Evolutionary conservation across 768 basidiomycete genomes (phyloP).

Genomic region (Gymnopilus junonius): DNA sequence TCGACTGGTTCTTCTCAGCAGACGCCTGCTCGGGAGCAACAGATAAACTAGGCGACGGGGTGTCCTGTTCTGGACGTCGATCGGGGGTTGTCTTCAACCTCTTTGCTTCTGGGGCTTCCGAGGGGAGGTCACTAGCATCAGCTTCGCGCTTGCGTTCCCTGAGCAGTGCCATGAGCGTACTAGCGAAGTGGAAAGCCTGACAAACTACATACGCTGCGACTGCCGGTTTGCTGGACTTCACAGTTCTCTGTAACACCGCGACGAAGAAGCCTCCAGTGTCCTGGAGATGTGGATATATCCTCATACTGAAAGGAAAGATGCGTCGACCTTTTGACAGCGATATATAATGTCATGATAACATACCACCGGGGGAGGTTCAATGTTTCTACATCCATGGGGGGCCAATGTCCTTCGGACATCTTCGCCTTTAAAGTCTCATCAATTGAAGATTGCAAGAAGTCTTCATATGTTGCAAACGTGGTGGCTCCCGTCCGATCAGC

Average conservation of each 20-base stretch:
- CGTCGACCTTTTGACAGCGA: neutral
- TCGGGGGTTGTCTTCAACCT: slow-evolving; percentile 38
- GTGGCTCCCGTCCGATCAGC: slow-evolving; percentile 55
- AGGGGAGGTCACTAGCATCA: slow-evolving; percentile 13
- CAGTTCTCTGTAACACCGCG: slow-evolving; percentile 74
- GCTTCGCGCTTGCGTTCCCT: slow-evolving; percentile 61
- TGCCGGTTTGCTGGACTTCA: neutral
- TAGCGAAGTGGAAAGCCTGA: neutral
- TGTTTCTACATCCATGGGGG: slow-evolving; percentile 63
- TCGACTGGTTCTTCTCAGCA: neutral
- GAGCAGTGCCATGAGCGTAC: neutral
- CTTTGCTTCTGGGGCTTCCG: slow-evolving; percentile 45
- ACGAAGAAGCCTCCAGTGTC: slow-evolving; percentile 98
- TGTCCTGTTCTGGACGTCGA: neutral
- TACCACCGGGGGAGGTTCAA: slow-evolving; percentile 79
- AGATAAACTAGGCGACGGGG: neutral
- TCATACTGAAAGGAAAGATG: slow-evolving; percentile 54
- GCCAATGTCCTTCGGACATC: slow-evolving; percentile 79
- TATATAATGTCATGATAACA: slow-evolving; percentile 17
- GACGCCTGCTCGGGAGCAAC: neutral
- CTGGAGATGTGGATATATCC: slow-evolving; percentile 94
- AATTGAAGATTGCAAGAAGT: slow-evolving; percentile 55
- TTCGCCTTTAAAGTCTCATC: slow-evolving; percentile 59
- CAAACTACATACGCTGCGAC: neutral
- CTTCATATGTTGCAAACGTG: slow-evolving; percentile 63